phyloP scores from a whole-genome alignment of 176 grass and related monocot genomes.

The Carex scoparia region DNA sequence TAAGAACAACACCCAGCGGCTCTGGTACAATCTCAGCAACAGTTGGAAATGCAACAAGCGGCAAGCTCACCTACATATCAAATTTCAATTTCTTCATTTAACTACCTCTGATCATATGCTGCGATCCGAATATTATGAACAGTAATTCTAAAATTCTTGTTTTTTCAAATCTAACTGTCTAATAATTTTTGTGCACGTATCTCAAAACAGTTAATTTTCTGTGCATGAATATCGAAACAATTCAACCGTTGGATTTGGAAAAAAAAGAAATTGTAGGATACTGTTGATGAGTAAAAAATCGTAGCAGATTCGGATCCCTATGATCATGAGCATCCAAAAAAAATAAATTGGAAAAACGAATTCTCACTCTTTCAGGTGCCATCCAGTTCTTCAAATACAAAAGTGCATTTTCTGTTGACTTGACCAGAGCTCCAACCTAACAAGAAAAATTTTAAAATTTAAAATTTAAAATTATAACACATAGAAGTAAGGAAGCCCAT shows the following conservation, averaged over 20 bases:
- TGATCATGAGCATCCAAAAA: background rate
- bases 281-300: too few relatives aligned
- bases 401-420: slow-evolving; percentile 51
- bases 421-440: slow-evolving; percentile 65
- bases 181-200: too few relatives aligned
- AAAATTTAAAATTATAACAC: background rate
- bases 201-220: too few relatives aligned
- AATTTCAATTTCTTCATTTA: background rate
- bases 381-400: slow-evolving; percentile 54
- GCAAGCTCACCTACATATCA: slow-evolving; percentile 43
- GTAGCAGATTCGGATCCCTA: too few relatives aligned
- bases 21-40: slow-evolving; percentile 60
- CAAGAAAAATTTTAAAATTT: background rate
- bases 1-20: slow-evolving; percentile 80
- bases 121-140: too few relatives aligned
- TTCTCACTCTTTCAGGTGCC: slow-evolving; percentile 48
- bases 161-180: too few relatives aligned
- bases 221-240: too few relatives aligned
- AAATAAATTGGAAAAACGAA: background rate
- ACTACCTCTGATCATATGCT: background rate
- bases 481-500: too few relatives aligned
- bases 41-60: slow-evolving; percentile 52
- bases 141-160: too few relatives aligned
- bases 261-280: too few relatives aligned
- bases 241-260: too few relatives aligned